Conservation (phyloP, 345 rosid genomes). For the Corchorus capsularis region DNA sequence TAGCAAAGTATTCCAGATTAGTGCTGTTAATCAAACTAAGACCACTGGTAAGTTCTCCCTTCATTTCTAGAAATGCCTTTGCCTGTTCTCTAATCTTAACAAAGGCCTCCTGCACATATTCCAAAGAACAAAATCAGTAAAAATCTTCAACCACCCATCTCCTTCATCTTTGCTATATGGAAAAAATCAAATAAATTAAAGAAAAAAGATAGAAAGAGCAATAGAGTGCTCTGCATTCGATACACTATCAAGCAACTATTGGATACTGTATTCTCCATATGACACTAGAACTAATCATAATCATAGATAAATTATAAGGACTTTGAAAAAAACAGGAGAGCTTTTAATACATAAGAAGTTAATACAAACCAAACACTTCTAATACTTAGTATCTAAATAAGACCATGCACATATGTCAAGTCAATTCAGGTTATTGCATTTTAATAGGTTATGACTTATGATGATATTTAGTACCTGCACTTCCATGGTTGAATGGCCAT, state of each 20-base stretch:
- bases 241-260: neutral
- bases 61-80: conserved; percentile 90
- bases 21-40: conserved; percentile 87
- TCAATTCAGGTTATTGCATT: neutral
- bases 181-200: conserved; percentile 3
- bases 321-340: neutral
- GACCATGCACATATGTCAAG: neutral
- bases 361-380: neutral
- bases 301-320: neutral
- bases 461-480: conserved; percentile 69
- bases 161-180: neutral
- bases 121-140: conserved; percentile 23
- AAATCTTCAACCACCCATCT: conserved; percentile 8
- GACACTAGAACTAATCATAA: neutral
- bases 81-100: conserved; percentile 99
- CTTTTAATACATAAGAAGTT: neutral
- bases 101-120: conserved; percentile 83
- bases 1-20: conserved; percentile 88
- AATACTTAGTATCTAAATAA: conserved; percentile 2
- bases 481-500: conserved; percentile 98
- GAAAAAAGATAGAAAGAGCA: neutral
- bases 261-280: too few relatives aligned
- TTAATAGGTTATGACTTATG: neutral
- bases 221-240: neutral
- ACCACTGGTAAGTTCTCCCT: conserved; percentile 87